These are phyloP conservation scores for Chiua sp. DNA, from an alignment of 1,284 basidiomycete species.

Conservation along the genomic window DNA sequence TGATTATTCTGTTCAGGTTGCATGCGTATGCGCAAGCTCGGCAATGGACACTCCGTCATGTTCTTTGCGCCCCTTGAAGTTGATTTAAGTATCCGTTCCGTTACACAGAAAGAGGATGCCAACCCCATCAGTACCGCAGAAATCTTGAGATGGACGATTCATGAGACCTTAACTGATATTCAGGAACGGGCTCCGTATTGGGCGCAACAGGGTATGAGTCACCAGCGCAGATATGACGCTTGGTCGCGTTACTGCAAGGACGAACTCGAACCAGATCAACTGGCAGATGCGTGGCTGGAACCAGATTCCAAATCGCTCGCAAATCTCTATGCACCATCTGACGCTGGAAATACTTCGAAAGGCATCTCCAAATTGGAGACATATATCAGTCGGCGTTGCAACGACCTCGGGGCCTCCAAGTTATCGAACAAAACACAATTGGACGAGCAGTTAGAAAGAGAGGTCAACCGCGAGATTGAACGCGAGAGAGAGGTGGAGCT, in stretches of 20 bases:
- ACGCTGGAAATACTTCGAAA: not conserved
- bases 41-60: constrained; percentile 50
- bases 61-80: constrained; percentile 53
- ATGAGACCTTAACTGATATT: constrained; percentile 48
- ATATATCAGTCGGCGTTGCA: constrained; percentile 21
- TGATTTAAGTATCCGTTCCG: constrained; percentile 42
- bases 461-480: constrained; percentile 47
- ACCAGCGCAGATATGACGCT: constrained; percentile 35
- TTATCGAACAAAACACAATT: constrained; percentile 20
- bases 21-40: constrained; percentile 55
- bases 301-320: constrained; percentile 42
- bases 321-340: constrained; percentile 36
- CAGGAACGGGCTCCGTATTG: constrained; percentile 44
- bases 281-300: constrained; percentile 38
- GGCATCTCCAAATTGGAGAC: constrained; percentile 28
- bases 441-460: constrained; percentile 51
- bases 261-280: not conserved
- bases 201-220: constrained; percentile 51
- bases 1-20: constrained; percentile 46
- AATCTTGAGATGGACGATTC: constrained; percentile 48
- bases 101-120: constrained; percentile 9
- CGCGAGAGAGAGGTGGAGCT: constrained; percentile 33
- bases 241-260: constrained; percentile 28
- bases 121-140: constrained; percentile 35
- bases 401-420: constrained; percentile 28